Base-by-base conservation (phyloP, 179 eudicot genomes). In the Heliamphora pulchella region DNA sequence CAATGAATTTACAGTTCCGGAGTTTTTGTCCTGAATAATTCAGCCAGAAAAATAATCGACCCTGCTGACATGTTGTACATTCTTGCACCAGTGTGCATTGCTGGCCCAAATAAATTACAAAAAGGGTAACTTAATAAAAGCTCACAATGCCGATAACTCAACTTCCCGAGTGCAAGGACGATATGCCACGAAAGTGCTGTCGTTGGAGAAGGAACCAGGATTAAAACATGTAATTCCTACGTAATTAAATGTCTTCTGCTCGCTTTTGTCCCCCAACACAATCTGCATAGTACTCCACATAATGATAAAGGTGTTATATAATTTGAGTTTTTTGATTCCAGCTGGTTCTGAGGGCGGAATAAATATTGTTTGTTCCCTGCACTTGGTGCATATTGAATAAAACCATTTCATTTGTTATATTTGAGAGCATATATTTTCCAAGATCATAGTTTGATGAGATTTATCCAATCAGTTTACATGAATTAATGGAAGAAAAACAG, bases 151-250 rank as follows among this genome's bases (percentile, higher is more conserved):
- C 65, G 93, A 92, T 58, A 92, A 82, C 74, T 96, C 98, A 75
- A 92, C 98, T 87, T 96, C 94, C 54, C 85, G 90, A 74, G 89
- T 90, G 78, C 93, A 90, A 54, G 98, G 97, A 22, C 96, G 94
- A 81, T 96, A 94, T 41, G 90, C 99, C 66, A 90, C 98, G 72
- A 94, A 96, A 69, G 93, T 88, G 84, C 82, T 87, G 74, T 94
- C 97, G 17, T 80, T 88, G 48, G 99, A 91, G 87, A 96, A 96
- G 48, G 98, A 92, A 50, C 98, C 98, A 8, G 98, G 98, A 87
- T 96, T 96, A 81, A 96, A 92, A 83, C 98, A 95, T 70, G 97
- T 95, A 46, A 86, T 91, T 72, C 97, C 98, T 39, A 85, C 86
- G 76, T 96, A 94, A 20, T 85, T 89, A 88, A 91, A 92, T 13